phyloP scores from a whole-genome alignment of 768 basidiomycete species.

The Lentinula sp. region DNA sequence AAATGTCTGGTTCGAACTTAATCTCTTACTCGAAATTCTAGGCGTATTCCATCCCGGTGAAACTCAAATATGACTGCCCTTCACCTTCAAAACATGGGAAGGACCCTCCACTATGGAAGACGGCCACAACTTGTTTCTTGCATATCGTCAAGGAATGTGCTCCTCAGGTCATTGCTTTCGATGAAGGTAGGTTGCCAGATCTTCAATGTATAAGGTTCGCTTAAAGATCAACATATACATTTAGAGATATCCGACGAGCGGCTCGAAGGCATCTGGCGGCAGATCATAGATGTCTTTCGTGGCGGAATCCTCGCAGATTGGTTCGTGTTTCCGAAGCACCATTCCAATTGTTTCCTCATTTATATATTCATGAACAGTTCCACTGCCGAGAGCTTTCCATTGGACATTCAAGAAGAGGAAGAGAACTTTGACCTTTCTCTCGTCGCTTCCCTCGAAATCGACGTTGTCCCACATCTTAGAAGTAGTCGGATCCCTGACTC shows the following conservation, averaged over 20 bases:
- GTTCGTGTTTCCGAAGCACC: constrained; percentile 32
- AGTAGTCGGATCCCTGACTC: constrained; percentile 63
- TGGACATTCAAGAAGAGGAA: constrained; percentile 66
- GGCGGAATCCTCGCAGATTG: constrained; percentile 84
- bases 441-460: constrained; percentile 72
- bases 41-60: constrained; percentile 89
- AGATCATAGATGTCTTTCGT: constrained; percentile 73
- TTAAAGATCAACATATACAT: background rate
- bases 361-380: constrained; percentile 35
- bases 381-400: constrained; percentile 44
- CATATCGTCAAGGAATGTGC: constrained; percentile 66
- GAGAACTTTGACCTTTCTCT: constrained; percentile 83
- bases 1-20: background rate
- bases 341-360: background rate
- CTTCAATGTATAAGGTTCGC: background rate
- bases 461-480: constrained; percentile 75
- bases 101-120: constrained; percentile 90
- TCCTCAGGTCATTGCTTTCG: constrained; percentile 42
- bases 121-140: constrained; percentile 79
- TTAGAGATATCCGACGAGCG: constrained; percentile 56
- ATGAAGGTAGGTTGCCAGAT: constrained; percentile 33
- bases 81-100: constrained; percentile 82
- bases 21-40: constrained; percentile 18
- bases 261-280: constrained; percentile 81
- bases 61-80: constrained; percentile 93